phyloP scores from a whole-genome alignment of 1,284 basidiomycete species.

The Rhodotorula sp. region DNA sequence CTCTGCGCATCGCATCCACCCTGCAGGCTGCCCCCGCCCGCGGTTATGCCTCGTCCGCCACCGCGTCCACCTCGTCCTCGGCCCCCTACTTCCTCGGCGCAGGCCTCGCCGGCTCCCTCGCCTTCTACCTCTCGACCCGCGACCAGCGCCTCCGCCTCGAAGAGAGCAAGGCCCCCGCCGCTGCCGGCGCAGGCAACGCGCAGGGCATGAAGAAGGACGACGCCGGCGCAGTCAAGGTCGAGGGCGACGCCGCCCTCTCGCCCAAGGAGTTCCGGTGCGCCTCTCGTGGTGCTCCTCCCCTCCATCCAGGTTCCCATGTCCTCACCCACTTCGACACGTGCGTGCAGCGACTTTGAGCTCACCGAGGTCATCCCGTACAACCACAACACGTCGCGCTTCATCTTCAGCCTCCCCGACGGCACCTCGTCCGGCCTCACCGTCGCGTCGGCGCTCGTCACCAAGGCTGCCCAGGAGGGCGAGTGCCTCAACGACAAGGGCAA shows the following conservation, averaged over 20 bases:
- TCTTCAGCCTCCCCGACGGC: constrained; percentile 81
- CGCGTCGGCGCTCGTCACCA: constrained; percentile 59
- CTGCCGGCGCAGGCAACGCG: not conserved
- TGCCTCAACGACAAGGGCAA: constrained; percentile 75
- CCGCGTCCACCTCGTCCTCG: constrained; percentile 6
- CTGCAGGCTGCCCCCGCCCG: constrained; percentile 8
- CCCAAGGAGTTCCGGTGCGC: constrained; percentile 29
- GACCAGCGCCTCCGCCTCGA: constrained; percentile 8
- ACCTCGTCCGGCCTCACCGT: constrained; percentile 76
- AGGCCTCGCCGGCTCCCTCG: constrained; percentile 35
- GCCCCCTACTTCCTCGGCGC: constrained; percentile 38
- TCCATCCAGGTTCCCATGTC: not conserved
- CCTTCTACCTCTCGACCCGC: constrained; percentile 37
- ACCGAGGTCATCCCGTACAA: constrained; percentile 79
- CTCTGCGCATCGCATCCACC: not conserved
- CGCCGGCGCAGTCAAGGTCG: constrained; percentile 7
- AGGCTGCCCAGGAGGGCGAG: constrained; percentile 54
- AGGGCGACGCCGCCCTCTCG: constrained; percentile 21
- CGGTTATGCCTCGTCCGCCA: constrained; percentile 26
- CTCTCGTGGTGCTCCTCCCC: not conserved
- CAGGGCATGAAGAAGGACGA: constrained; percentile 3
- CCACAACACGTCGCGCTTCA: constrained; percentile 84
- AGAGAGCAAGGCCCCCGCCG: constrained; percentile 10
- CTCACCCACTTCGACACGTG: not conserved
- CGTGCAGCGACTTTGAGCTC: constrained; percentile 69